These are phyloP conservation scores for Periconia digitata DNA, from an alignment of 2,329 filamentous ascomycete species.

Conservation along the genomic window DNA sequence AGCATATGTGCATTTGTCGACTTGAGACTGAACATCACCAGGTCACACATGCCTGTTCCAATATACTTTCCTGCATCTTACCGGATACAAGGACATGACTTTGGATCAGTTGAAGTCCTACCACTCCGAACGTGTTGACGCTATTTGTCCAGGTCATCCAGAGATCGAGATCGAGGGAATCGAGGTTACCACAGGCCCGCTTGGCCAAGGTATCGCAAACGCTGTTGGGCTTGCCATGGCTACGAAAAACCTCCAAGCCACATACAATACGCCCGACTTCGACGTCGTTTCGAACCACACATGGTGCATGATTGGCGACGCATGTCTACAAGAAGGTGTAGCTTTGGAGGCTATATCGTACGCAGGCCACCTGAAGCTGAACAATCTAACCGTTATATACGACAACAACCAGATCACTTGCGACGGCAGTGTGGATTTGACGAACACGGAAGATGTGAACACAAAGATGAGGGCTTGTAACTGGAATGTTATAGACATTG, in stretches of 20 bases:
- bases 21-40: constrained; percentile 10
- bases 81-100: constrained; percentile 58
- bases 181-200: constrained; percentile 61
- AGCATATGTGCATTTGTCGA: background rate
- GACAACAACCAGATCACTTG: constrained; percentile 64
- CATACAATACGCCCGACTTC: constrained; percentile 54
- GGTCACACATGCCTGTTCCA: constrained; percentile 59
- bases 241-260: constrained; percentile 57
- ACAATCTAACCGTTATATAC: constrained; percentile 59
- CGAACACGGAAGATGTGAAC: constrained; percentile 58
- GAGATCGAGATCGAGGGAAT: constrained; percentile 61
- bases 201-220: constrained; percentile 63
- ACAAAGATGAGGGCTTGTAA: constrained; percentile 60
- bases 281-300: constrained; percentile 55
- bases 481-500: constrained; percentile 59
- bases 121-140: constrained; percentile 51
- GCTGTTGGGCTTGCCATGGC: constrained; percentile 62
- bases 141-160: constrained; percentile 58
- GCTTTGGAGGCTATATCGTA: constrained; percentile 58
- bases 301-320: constrained; percentile 62
- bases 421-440: constrained; percentile 56
- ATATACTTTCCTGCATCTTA: constrained; percentile 57
- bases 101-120: constrained; percentile 61
- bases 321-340: constrained; percentile 61
- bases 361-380: constrained; percentile 56